Conservation (phyloP, 1,284 basidiomycete genomes). For the Papiliotrema fonsecae region DNA sequence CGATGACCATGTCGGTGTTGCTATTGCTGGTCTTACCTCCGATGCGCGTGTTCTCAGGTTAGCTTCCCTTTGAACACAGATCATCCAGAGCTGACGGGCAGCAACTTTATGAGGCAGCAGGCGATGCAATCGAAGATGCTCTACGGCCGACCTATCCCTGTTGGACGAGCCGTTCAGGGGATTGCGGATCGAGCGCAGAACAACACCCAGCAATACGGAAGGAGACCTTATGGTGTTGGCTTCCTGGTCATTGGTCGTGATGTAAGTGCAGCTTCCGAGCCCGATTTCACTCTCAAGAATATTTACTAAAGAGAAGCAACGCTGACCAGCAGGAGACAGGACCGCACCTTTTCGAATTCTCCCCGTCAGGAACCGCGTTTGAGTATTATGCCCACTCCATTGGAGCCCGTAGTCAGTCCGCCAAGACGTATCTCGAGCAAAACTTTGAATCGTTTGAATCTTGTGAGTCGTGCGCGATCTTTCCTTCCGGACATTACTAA, state of each 20-base stretch:
- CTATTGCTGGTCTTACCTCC: slow-evolving; percentile 94
- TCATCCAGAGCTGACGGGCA: slow-evolving; percentile 37
- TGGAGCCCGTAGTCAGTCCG: slow-evolving; percentile 93
- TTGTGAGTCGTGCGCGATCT: slow-evolving; percentile 55
- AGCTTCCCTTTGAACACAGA: slow-evolving; percentile 15
- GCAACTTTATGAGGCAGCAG: slow-evolving; percentile 99
- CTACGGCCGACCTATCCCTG: slow-evolving; percentile 90
- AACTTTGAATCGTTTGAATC: slow-evolving; percentile 82
- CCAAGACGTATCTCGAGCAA: slow-evolving; percentile 97
- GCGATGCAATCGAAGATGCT: slow-evolving; percentile 93
- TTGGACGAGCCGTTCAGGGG: slow-evolving; percentile 84
- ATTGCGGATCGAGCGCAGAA: slow-evolving; percentile 99
- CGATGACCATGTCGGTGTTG: slow-evolving; percentile 98
- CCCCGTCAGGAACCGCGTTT: slow-evolving; percentile 93
- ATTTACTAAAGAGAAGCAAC: too few relatives aligned
- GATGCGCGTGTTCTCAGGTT: slow-evolving; percentile 96
- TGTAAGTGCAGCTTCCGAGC: slow-evolving; percentile 34
- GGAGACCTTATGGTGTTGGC: slow-evolving; percentile 96
- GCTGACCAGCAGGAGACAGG: slow-evolving; percentile 60
- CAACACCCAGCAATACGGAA: slow-evolving; percentile 98
- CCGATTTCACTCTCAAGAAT: too few relatives aligned
- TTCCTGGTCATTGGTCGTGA: slow-evolving; percentile 97
- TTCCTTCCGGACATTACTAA: background rate
- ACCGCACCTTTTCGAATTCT: slow-evolving; percentile 97
- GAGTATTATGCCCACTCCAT: slow-evolving; percentile 99